Conservation (phyloP, 1,139 yeast genomes). For the Hyphopichia buzzinii region DNA sequence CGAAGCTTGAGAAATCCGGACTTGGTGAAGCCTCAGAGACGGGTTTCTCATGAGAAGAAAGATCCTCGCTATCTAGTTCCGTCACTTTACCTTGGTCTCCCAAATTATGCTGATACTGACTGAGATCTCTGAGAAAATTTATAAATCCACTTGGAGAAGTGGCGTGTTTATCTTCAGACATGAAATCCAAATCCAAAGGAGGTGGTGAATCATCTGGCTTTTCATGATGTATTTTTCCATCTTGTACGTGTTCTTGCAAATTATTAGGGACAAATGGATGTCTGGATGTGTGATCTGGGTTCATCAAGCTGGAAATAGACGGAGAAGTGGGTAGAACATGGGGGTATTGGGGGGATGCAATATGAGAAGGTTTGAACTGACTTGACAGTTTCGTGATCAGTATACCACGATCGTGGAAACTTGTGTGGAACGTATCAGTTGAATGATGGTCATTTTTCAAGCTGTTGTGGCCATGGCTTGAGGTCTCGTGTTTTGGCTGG, state of each 20-base stretch:
- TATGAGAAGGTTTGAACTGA: background rate
- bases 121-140: slow-evolving; percentile 19
- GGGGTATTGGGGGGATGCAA: background rate
- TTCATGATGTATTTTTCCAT: background rate
- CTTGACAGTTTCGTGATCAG: slow-evolving; percentile 3
- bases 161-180: slow-evolving; percentile 5
- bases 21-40: background rate
- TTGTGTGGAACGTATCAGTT: slow-evolving; percentile 1
- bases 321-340: slow-evolving; percentile 9
- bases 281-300: slow-evolving; percentile 1
- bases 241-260: background rate
- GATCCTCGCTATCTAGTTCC: background rate
- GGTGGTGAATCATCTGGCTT: slow-evolving; percentile 6
- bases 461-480: background rate
- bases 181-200: slow-evolving; percentile 9
- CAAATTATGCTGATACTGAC: slow-evolving; percentile 8
- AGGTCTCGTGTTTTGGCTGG: background rate
- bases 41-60: background rate
- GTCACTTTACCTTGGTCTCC: background rate
- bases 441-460: background rate
- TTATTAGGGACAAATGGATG: background rate
- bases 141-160: slow-evolving; percentile 19
- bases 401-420: slow-evolving; percentile 4
- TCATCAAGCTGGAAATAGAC: slow-evolving; percentile 11
- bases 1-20: background rate